A percentile compares a stretch with the other conserved stretches of the same genome.
These are phyloP conservation scores for Croton laevigatus DNA, from an alignment of 441 rosid species.

Conservation along the genomic window DNA sequence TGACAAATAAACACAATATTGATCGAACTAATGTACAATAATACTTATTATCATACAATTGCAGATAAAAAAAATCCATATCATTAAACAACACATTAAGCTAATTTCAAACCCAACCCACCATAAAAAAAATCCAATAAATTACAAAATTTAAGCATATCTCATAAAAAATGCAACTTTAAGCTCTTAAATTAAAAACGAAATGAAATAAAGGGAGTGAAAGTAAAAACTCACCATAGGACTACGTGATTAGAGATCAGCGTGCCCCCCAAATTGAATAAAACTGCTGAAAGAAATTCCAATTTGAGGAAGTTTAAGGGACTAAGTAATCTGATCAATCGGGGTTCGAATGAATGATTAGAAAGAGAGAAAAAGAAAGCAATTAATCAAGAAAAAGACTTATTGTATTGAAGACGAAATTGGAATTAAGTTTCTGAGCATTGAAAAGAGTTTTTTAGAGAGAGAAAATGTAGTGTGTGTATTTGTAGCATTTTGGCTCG, in stretches of 20 bases:
- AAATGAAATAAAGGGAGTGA: not conserved
- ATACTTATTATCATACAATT: not conserved
- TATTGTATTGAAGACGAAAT: not conserved
- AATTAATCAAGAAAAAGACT: not conserved
- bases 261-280: slow-evolving; percentile 22
- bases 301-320: not conserved
- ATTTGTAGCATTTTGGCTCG: slow-evolving; percentile 27
- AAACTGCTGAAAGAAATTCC: not conserved
- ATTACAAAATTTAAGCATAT: not conserved
- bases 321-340: not conserved
- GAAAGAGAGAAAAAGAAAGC: not conserved
- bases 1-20: too few species aligned
- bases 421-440: not conserved
- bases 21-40: too few species aligned
- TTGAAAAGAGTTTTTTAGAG: not conserved
- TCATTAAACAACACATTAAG: slow-evolving; percentile 12
- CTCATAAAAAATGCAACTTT: not conserved
- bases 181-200: not conserved
- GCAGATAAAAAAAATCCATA: not conserved
- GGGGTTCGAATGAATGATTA: not conserved
- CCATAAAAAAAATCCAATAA: not conserved
- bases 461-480: not conserved
- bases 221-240: slow-evolving; percentile 37
- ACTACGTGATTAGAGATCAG: not conserved
- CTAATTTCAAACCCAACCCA: slow-evolving; percentile 7